These are phyloP conservation scores for Pseudotulostoma volvatum DNA, from an alignment of 495 filamentous ascomycete species.

Conservation along the genomic window DNA sequence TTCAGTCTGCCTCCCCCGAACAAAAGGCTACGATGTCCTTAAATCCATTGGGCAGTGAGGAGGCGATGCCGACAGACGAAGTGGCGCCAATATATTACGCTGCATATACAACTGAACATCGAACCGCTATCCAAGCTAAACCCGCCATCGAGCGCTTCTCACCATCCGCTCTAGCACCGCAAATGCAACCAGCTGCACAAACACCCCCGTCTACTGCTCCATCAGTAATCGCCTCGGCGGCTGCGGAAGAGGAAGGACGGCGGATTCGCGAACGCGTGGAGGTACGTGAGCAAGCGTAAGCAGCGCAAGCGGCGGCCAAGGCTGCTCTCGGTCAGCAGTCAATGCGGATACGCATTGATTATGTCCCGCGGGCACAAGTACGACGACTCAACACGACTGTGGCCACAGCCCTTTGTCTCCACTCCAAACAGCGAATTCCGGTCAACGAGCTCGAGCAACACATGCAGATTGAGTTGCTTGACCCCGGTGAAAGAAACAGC, in stretches of 20 bases:
- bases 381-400: constrained; percentile 43
- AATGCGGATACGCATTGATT: constrained; percentile 88
- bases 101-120: constrained; percentile 23
- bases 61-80: constrained; percentile 79
- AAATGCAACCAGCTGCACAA: constrained; percentile 20
- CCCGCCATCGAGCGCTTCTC: constrained; percentile 17
- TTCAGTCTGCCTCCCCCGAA: constrained; percentile 86
- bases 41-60: constrained; percentile 74
- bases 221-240: constrained; percentile 4
- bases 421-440: constrained; percentile 81
- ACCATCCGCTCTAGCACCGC: constrained; percentile 12
- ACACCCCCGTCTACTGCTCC: constrained; percentile 14
- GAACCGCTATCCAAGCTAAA: too few species aligned
- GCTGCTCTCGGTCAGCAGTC: constrained; percentile 40
- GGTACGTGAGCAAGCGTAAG: constrained; percentile 53
- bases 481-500: constrained; percentile 91
- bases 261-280: constrained; percentile 51
- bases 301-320: constrained; percentile 62
- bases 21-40: constrained; percentile 85
- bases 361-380: constrained; percentile 70
- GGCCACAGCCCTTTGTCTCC: constrained; percentile 70
- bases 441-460: constrained; percentile 78
- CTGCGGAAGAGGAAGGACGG: constrained; percentile 49
- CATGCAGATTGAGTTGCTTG: constrained; percentile 90
- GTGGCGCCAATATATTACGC: constrained; percentile 41